Percentiles rank a stretch among this genome's conserved stretches.
Conservation (phyloP, 148 eudicot genomes). For the Vaccinium darrowii region DNA sequence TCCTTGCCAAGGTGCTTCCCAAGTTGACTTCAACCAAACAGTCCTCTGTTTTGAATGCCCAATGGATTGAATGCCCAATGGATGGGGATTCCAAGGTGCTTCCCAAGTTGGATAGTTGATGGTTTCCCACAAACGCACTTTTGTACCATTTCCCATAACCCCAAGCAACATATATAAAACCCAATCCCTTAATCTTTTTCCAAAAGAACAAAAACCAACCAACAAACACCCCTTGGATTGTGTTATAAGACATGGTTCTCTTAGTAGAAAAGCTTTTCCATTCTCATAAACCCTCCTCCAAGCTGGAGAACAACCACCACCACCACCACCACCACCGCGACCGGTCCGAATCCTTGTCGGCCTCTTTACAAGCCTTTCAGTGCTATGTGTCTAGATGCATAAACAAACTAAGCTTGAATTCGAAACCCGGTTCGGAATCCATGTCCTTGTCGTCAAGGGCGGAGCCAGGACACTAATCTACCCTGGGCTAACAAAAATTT, state of each 20-base stretch:
- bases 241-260: conserved; percentile 37
- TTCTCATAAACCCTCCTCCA: conserved; percentile 25
- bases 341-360: too few relatives aligned
- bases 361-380: too few relatives aligned
- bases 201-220: background rate
- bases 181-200: background rate
- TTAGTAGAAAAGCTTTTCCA: conserved; percentile 29
- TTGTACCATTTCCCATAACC: background rate
- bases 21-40: conserved; percentile 24
- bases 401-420: too few relatives aligned
- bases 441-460: too few relatives aligned
- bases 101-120: background rate
- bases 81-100: background rate
- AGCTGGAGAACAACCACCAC: too few relatives aligned
- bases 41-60: background rate
- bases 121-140: background rate
- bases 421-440: too few relatives aligned
- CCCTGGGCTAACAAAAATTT: too few relatives aligned
- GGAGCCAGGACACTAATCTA: too few relatives aligned
- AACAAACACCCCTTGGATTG: background rate
- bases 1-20: too few relatives aligned
- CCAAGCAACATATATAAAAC: background rate
- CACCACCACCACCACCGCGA: conserved; percentile 15
- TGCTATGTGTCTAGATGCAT: too few relatives aligned
- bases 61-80: background rate